Conservation (phyloP, 2,329 filamentous ascomycete genomes). For the Aspergillus arachidicola region DNA sequence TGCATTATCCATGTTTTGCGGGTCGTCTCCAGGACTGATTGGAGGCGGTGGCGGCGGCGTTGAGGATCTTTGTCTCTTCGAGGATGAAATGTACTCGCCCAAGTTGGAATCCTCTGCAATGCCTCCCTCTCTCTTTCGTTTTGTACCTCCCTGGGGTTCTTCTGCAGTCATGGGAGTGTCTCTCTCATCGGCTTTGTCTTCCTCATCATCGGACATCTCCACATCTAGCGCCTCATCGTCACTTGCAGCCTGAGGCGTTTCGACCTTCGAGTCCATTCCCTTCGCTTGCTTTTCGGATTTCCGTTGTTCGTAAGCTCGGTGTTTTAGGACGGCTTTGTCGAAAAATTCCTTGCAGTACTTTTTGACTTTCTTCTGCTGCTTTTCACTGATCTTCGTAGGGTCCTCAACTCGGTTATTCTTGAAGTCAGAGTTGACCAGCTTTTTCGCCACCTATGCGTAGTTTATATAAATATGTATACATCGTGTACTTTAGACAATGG, state of each 20-base stretch:
- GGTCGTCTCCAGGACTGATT: constrained; percentile 21
- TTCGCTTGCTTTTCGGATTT: constrained; percentile 54
- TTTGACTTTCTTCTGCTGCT: constrained; percentile 80
- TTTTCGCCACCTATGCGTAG: constrained; percentile 72
- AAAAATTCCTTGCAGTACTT: constrained; percentile 82
- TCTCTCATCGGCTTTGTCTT: constrained; percentile 24
- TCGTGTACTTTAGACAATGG: constrained; percentile 52
- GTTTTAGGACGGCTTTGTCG: constrained; percentile 81
- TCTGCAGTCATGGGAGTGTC: constrained; percentile 7
- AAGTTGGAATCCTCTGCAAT: constrained; percentile 29
- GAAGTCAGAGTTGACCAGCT: constrained; percentile 87
- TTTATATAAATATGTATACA: constrained; percentile 43
- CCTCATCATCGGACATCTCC: constrained; percentile 48
- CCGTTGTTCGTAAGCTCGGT: constrained; percentile 67
- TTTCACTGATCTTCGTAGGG: constrained; percentile 74
- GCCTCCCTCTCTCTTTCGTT: constrained; percentile 64
- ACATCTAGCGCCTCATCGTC: constrained; percentile 29
- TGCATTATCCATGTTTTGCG: constrained; percentile 14
- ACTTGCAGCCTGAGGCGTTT: constrained; percentile 26
- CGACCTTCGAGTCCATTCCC: constrained; percentile 24
- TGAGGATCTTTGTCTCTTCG: constrained; percentile 57
- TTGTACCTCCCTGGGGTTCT: constrained; percentile 35
- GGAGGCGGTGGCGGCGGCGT: constrained; percentile 35
- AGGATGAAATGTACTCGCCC: constrained; percentile 46
- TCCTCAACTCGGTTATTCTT: constrained; percentile 85